Evolutionary conservation across 768 basidiomycete species (phyloP).

Genomic region (Suillus subalutaceus): DNA sequence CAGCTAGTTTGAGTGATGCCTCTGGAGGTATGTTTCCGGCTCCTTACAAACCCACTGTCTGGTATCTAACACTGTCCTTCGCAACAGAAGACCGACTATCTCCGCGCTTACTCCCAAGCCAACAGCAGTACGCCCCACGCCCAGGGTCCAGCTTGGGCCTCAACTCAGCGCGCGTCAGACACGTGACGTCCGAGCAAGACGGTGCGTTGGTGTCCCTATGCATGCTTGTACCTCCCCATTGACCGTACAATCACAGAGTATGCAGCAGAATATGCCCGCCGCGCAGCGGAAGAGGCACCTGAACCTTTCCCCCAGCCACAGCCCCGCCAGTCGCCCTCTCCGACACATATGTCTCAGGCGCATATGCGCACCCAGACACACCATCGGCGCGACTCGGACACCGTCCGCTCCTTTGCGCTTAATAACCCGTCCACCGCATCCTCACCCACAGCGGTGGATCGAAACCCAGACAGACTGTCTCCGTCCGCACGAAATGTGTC

Average conservation of each 20-base stretch:
- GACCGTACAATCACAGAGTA: constrained; percentile 24
- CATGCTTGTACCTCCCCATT: not conserved
- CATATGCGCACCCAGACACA: constrained; percentile 47
- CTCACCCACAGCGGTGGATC: constrained; percentile 59
- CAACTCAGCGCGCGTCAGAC: constrained; percentile 38
- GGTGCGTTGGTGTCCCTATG: constrained; percentile 25
- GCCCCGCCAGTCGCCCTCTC: constrained; percentile 58
- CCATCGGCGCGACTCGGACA: constrained; percentile 76
- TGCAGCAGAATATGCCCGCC: constrained; percentile 26
- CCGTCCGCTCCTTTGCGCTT: constrained; percentile 53
- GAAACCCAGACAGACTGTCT: constrained; percentile 31
- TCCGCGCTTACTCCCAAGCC: constrained; percentile 22
- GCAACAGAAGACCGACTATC: constrained; percentile 31
- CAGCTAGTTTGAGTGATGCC: constrained; percentile 78
- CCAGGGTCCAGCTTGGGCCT: constrained; percentile 50
- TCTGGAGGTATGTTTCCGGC: constrained; percentile 28
- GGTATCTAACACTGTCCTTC: constrained; percentile 27
- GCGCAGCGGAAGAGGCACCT: constrained; percentile 15
- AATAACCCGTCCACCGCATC: constrained; percentile 42
- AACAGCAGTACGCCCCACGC: constrained; percentile 30
- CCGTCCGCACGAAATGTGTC: constrained; percentile 30
- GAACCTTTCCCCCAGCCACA: constrained; percentile 27
- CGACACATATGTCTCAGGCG: constrained; percentile 39
- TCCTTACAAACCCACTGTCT: constrained; percentile 16
- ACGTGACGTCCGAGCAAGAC: constrained; percentile 51